Base-by-base conservation (phyloP, 2,329 filamentous ascomycete genomes). In the Lachnellula willkommii region DNA sequence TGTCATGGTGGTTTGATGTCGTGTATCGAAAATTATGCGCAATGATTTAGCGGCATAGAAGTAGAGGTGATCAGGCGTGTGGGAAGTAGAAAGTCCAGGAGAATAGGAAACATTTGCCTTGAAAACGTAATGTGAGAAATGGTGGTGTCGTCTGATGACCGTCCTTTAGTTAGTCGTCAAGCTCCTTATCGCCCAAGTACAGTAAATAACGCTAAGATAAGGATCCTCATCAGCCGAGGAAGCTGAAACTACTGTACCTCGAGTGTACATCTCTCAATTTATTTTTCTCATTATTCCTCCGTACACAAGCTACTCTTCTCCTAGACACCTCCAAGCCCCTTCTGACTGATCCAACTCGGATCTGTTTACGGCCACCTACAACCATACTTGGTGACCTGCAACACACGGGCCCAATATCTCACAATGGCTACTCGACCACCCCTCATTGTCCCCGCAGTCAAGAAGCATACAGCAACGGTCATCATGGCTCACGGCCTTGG, bases 401-500 rank as follows among this genome's bases (percentile, higher is more conserved):
- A 15, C 37, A 6, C 15, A n/a, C 37, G 15, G 15, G 15, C 15
- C 37, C 4, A 53, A 53, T 15, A 48, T 43, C 39, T 39, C 28
- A 62, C 55, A 47, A 69, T 70, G 68, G 42, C 65, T 32, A 54
- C 62, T 28, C 60, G 61, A 56, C 57, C 61, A 24, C 56, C 84
- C 14, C 77, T 94, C 53, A 79, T 94, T 20, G 85, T 95, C 58
- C 89, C 90, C 28, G 89, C 92, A 42, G 76, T 89, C 36, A 88
- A 83, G 69, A 84, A 83, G 69, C 94, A 97, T 74, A 96, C 94
- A 39, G 91, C 91, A 24, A 96, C 93, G 3, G 88, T 97, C 66
- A 97, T 99, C 67, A 91, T 96, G 73, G 81, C 89, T 52, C 94
- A 99, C 72, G 94, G 94, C 14, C 78, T 99, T 40, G 94, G 94